Percentiles rank a stretch among this genome's conserved stretches.
phyloP scores from a whole-genome alignment of 768 basidiomycete genomes.

The Calocera viscosa region DNA sequence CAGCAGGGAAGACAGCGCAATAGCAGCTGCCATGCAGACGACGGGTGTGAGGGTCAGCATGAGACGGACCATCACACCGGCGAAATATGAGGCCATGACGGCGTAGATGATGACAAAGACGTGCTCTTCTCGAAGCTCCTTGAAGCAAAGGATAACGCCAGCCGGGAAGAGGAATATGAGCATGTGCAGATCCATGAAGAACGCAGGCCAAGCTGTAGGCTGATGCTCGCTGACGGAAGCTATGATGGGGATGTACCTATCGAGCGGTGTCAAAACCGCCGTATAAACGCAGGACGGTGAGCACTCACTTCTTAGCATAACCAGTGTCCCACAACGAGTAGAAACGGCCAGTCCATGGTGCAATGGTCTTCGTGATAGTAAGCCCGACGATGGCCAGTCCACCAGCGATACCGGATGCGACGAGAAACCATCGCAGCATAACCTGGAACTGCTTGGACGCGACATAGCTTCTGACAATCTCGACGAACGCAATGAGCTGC shows the following conservation, averaged over 20 bases:
- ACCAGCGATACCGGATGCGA: slow-evolving; percentile 59
- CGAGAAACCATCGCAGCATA: slow-evolving; percentile 56
- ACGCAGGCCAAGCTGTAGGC: slow-evolving; percentile 98
- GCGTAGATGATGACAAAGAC: slow-evolving; percentile 98
- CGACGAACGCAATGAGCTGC: slow-evolving; percentile 88
- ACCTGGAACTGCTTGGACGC: slow-evolving; percentile 86
- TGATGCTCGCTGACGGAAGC: slow-evolving; percentile 99
- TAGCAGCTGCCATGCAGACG: slow-evolving; percentile 85
- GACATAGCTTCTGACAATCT: slow-evolving; percentile 77
- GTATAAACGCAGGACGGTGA: slow-evolving; percentile 11
- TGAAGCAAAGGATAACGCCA: slow-evolving; percentile 89
- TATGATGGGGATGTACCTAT: slow-evolving; percentile 88
- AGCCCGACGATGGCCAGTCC: slow-evolving; percentile 60
- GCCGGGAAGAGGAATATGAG: slow-evolving; percentile 97
- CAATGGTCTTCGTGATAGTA: slow-evolving; percentile 89
- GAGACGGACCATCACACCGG: slow-evolving; percentile 98
- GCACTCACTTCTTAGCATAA: slow-evolving; percentile 82
- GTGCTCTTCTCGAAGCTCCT: slow-evolving; percentile 87
- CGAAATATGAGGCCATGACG: slow-evolving; percentile 91
- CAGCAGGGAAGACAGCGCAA: slow-evolving; percentile 75
- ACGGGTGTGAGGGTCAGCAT: slow-evolving; percentile 97
- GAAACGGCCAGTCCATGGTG: slow-evolving; percentile 99
- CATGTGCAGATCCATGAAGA: slow-evolving; percentile 99
- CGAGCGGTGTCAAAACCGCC: slow-evolving; percentile 13
- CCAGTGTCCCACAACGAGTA: slow-evolving; percentile 99